Conservation (phyloP, 2,329 filamentous ascomycete genomes). For the Coniella vitis region DNA sequence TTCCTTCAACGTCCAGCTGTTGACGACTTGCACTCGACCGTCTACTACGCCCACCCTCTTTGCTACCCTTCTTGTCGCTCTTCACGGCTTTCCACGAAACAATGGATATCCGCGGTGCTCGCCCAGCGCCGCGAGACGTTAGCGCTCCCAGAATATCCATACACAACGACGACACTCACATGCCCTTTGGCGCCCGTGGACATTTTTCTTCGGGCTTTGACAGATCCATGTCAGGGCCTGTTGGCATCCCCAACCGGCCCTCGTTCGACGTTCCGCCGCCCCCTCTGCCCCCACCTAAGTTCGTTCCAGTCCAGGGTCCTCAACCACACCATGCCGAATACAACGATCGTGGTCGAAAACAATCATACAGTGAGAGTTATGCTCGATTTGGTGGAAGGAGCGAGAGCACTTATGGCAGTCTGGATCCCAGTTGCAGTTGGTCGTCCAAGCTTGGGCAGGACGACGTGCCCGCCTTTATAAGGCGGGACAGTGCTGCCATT, state of each 20-base stretch:
- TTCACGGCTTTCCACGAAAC: not conserved
- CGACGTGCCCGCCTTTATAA: constrained; percentile 28
- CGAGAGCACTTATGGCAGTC: constrained; percentile 32
- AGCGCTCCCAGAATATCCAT: constrained; percentile 12
- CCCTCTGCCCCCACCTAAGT: constrained; percentile 39
- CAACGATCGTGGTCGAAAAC: constrained; percentile 16
- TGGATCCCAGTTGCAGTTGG: constrained; percentile 6
- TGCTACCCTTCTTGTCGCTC: not conserved
- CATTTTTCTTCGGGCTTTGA: constrained; percentile 9
- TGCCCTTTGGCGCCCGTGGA: constrained; percentile 8
- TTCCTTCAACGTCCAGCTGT: not conserved
- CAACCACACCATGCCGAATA: constrained; percentile 21
- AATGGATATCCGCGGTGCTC: constrained; percentile 16
- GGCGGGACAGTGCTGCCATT: constrained; percentile 23
- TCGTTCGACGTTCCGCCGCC: constrained; percentile 32
- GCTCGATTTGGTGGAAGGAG: constrained; percentile 26
- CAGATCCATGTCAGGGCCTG: constrained; percentile 21
- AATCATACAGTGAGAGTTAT: constrained; percentile 24
- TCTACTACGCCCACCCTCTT: not conserved
- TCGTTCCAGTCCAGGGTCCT: constrained; percentile 29
- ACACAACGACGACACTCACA: constrained; percentile 10
- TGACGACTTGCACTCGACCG: not conserved
- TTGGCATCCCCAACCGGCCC: constrained; percentile 36
- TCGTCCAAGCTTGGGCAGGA: constrained; percentile 23
- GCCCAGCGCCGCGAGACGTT: constrained; percentile 6